A percentile compares a stretch with the other conserved stretches of the same genome.
These are phyloP conservation scores for Exophiala mesophila DNA, from an alignment of 2,329 filamentous ascomycete species.

Conservation along the genomic window DNA sequence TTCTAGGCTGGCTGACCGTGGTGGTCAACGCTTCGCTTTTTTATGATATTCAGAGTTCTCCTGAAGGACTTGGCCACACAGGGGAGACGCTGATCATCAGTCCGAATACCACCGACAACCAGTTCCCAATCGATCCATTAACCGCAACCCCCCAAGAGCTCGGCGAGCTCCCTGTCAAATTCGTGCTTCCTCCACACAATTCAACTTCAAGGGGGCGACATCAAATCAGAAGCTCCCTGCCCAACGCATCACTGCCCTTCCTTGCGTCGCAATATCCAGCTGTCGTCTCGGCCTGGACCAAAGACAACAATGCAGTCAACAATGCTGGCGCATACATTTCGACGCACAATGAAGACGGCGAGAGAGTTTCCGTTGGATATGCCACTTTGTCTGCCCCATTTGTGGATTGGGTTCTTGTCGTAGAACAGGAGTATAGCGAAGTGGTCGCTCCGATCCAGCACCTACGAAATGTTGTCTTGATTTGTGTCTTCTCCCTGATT, in stretches of 20 bases:
- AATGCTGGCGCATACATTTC: constrained; percentile 65
- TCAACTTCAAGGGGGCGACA: constrained; percentile 19
- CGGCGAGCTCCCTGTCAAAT: constrained; percentile 17
- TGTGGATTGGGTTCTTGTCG: constrained; percentile 75
- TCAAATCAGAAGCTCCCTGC: constrained; percentile 8
- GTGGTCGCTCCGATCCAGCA: constrained; percentile 70
- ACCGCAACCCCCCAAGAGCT: constrained; percentile 39
- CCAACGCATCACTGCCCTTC: constrained; percentile 49
- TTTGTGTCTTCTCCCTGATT: constrained; percentile 77
- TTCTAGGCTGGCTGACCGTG: constrained; percentile 79
- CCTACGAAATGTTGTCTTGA: constrained; percentile 74
- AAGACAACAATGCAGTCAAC: constrained; percentile 49
- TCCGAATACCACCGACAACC: constrained; percentile 62
- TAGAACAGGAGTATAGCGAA: constrained; percentile 70
- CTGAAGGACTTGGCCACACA: constrained; percentile 65
- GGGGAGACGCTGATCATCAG: constrained; percentile 69
- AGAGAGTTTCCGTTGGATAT: constrained; percentile 72
- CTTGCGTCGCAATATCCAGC: constrained; percentile 58
- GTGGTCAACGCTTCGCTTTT: constrained; percentile 65
- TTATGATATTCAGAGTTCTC: constrained; percentile 56
- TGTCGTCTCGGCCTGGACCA: constrained; percentile 56
- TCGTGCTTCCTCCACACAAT: constrained; percentile 25
- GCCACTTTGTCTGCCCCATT: constrained; percentile 63
- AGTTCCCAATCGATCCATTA: constrained; percentile 42
- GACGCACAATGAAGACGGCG: constrained; percentile 66